Evolutionary conservation across 176 grass and related monocot genomes (phyloP).

Genomic region (sorghum (Sorghum bicolor)): DNA sequence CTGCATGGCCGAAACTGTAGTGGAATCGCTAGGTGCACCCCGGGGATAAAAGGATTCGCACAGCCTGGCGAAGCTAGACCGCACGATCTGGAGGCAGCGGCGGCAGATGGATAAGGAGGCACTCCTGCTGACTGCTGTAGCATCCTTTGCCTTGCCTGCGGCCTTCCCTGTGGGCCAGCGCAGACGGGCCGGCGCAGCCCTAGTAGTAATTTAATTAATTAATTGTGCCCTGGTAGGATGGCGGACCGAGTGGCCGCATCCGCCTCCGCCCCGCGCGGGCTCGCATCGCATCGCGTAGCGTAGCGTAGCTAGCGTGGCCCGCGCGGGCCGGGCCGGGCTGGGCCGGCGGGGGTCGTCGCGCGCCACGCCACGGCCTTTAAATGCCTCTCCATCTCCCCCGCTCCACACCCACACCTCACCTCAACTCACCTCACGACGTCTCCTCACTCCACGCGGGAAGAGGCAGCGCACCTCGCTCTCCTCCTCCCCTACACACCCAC

Average conservation of each 20-base stretch:
- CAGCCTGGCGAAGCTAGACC: background rate
- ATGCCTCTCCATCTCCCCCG: slow-evolving; percentile 13
- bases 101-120: slow-evolving; percentile 10
- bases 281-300: background rate
- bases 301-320: background rate
- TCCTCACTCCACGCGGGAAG: slow-evolving; percentile 10
- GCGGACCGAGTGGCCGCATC: slow-evolving; percentile 27
- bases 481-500: background rate
- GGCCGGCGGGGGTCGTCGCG: background rate
- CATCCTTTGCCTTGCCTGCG: background rate
- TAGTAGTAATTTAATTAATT: background rate
- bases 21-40: background rate
- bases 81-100: background rate
- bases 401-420: slow-evolving; percentile 28
- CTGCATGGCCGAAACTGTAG: background rate
- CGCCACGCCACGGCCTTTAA: slow-evolving; percentile 26
- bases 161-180: background rate
- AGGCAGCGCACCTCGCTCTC: background rate
- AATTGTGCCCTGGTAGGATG: background rate
- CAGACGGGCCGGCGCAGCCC: too few relatives aligned
- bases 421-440: background rate
- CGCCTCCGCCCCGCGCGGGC: background rate
- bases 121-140: background rate
- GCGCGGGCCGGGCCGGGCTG: background rate
- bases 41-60: background rate